phyloP scores from a whole-genome alignment of 306 rosid genomes.

The Prunus fruticosa region DNA sequence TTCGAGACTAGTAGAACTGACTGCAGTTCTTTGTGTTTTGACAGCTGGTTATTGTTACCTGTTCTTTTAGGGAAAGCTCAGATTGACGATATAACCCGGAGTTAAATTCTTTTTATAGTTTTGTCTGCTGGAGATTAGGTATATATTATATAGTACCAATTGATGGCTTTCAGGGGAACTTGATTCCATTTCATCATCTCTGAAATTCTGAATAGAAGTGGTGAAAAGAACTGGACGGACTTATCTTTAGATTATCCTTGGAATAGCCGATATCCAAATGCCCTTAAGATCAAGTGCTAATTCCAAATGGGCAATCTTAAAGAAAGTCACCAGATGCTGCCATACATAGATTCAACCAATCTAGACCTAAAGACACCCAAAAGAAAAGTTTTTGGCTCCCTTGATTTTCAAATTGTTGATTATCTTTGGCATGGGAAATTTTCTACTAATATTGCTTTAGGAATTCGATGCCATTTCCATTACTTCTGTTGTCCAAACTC shows the following conservation, averaged over 20 bases:
- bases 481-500: constrained; percentile 18
- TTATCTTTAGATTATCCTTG: constrained; percentile 18
- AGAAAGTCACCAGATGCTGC: constrained; percentile 11
- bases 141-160: constrained; percentile 20
- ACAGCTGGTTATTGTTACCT: background rate
- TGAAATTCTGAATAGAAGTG: background rate
- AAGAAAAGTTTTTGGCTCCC: background rate
- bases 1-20: background rate
- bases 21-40: background rate
- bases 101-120: background rate
- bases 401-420: constrained; percentile 18
- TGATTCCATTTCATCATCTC: constrained; percentile 32
- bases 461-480: constrained; percentile 34
- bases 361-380: background rate
- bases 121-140: constrained; percentile 9
- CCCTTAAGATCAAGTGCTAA: constrained; percentile 5
- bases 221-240: constrained; percentile 5
- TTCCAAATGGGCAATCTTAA: constrained; percentile 19
- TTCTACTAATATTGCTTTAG: background rate
- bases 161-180: constrained; percentile 35
- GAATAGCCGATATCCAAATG: constrained; percentile 15
- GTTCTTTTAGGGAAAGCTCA: background rate
- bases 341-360: constrained; percentile 22
- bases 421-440: constrained; percentile 15
- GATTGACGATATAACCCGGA: background rate